Evolutionary conservation across 2,329 filamentous ascomycete genomes (phyloP), one percentile per base, ranked within the genome.

Genomic region (Colletotrichum tanaceti): DNA sequence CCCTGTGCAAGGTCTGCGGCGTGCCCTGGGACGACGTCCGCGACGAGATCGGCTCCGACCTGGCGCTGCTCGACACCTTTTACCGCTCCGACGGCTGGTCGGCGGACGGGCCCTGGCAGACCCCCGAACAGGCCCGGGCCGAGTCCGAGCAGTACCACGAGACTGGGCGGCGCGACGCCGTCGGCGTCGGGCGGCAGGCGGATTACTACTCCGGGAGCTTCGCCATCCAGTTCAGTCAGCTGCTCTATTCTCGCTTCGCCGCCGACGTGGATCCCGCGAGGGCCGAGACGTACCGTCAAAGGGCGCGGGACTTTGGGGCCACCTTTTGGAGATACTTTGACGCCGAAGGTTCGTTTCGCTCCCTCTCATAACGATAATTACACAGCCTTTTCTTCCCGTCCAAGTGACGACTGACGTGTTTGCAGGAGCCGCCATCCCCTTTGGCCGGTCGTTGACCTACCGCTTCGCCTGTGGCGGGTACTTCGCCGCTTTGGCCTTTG

Each of bases 121-220:
- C 55, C 9, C 72, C 18, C n/a, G 65, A 70, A 49, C 74, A 75
- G 14, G 50, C 63, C 6, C 60, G 64, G 9, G 14, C n/a, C 0
- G 73, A 74, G 60, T 61, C 50, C 16, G 63, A 49, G 10, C 63
- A 35, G 4, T 58, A 3, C 64, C 71, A 63, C 0, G 63, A 66
- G 18, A 74, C 73, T 0, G 72, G 74, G 0, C 70, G 75, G 11
- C 68, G 73, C 35, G 75, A 77, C 20, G 47, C 53, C 0, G 58
- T 75, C 0, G 73, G 74, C 0, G 55, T 71, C 0, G 76, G 78
- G 1, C 46, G 78, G 5, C 84, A 86, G 53, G 83, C 80, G 0
- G 84, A 86, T 59, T 86, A 86, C 72, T 86, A 86, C 63, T 86
- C 84, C 1, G 84, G 84, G 0, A 86, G 84, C 53, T 86, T 86